phyloP scores from a whole-genome alignment of 129 eudicot genomes.

The Rutidosis leptorrhynchoides region DNA sequence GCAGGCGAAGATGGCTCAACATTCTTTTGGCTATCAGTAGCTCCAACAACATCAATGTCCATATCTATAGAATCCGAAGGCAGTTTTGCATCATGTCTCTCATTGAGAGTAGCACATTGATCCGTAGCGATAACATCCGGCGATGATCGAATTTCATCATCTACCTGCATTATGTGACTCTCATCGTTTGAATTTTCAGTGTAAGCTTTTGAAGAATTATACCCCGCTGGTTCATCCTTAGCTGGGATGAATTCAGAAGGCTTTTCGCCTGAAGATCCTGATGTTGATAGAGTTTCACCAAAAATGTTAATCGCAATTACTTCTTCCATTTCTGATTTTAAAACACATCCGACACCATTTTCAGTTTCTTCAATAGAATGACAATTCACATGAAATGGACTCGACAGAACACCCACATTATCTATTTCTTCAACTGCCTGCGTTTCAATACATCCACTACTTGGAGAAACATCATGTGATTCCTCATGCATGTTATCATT shows the following conservation, averaged over 20 bases:
- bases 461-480: constrained; percentile 16
- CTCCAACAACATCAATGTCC: constrained; percentile 27
- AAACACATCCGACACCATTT: constrained; percentile 23
- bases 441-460: constrained; percentile 7
- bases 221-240: constrained; percentile 22
- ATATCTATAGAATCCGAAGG: constrained; percentile 28
- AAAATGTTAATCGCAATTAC: constrained; percentile 20
- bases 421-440: constrained; percentile 18
- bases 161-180: background rate
- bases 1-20: constrained; percentile 10
- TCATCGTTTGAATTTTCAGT: constrained; percentile 20
- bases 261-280: constrained; percentile 35
- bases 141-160: constrained; percentile 20
- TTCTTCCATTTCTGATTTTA: constrained; percentile 24
- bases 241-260: constrained; percentile 18
- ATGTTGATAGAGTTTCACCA: constrained; percentile 15
- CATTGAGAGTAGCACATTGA: constrained; percentile 30
- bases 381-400: constrained; percentile 2
- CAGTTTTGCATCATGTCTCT: constrained; percentile 20
- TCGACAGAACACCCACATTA: constrained; percentile 10
- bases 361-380: constrained; percentile 19
- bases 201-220: constrained; percentile 14
- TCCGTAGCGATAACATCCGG: constrained; percentile 20
- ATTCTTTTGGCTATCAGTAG: constrained; percentile 30
- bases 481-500: constrained; percentile 22